phyloP scores from a whole-genome alignment of 257 asterid species.

The Nicotiana attenuata region DNA sequence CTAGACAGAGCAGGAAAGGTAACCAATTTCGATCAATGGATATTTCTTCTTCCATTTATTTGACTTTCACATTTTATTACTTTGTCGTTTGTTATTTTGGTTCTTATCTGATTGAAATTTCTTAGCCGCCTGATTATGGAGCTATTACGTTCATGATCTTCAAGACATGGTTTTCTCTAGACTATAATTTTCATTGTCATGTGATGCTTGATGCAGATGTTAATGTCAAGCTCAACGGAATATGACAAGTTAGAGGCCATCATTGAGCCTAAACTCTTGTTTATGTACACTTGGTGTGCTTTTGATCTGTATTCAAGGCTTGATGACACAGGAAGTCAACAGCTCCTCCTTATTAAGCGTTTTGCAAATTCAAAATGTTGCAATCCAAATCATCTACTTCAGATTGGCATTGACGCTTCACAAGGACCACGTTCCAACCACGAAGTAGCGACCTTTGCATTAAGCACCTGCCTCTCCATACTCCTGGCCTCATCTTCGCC shows the following conservation, averaged over 20 bases:
- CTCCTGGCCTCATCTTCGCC: slow-evolving; percentile 72
- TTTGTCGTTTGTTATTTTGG: neutral
- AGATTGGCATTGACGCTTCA: slow-evolving; percentile 75
- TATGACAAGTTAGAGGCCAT: slow-evolving; percentile 28
- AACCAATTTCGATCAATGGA: slow-evolving; percentile 11
- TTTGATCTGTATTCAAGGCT: slow-evolving; percentile 67
- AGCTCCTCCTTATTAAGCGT: slow-evolving; percentile 56
- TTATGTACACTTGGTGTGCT: slow-evolving; percentile 82
- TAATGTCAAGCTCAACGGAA: slow-evolving; percentile 38
- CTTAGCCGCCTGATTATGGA: neutral
- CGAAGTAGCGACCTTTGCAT: slow-evolving; percentile 65
- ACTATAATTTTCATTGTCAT: neutral
- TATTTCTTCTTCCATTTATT: neutral
- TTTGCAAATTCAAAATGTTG: slow-evolving; percentile 59
- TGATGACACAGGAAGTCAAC: slow-evolving; percentile 55
- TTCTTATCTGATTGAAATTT: neutral
- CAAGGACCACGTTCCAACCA: slow-evolving; percentile 72
- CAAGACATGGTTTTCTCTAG: slow-evolving; percentile 3
- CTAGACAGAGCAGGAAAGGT: slow-evolving; percentile 88
- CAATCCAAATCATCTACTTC: slow-evolving; percentile 62
- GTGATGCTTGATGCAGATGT: slow-evolving; percentile 46
- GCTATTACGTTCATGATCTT: neutral
- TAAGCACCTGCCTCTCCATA: slow-evolving; percentile 58
- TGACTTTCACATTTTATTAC: neutral
- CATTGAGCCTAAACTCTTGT: slow-evolving; percentile 54